Conservation (phyloP, 257 asterid genomes). For the Nicotiana undulata region DNA sequence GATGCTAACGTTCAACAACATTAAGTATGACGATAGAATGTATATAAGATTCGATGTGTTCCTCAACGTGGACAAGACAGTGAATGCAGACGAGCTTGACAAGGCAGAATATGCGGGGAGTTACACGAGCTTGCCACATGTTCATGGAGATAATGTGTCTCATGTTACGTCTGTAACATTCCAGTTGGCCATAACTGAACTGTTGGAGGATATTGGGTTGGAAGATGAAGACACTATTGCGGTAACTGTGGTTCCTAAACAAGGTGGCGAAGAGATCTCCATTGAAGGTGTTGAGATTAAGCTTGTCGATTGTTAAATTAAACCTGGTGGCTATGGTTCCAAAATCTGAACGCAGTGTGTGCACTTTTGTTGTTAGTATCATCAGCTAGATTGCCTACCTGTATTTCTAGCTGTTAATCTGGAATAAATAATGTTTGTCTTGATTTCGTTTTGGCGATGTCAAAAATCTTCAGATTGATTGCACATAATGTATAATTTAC, state of each 20-base stretch:
- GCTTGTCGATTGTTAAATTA: neutral
- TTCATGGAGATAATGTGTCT: neutral
- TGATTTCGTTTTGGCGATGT: too few relatives aligned
- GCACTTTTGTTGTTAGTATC: too few relatives aligned
- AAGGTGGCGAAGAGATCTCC: neutral
- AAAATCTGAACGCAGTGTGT: neutral
- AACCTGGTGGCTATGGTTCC: neutral
- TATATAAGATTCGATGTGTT: conserved; percentile 43
- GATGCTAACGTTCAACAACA: conserved; percentile 19
- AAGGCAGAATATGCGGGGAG: conserved; percentile 42
- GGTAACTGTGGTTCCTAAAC: neutral
- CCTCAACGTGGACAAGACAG: conserved; percentile 45
- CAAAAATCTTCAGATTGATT: too few relatives aligned
- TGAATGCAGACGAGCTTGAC: conserved; percentile 19
- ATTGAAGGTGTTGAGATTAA: neutral
- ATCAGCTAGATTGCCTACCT: neutral
- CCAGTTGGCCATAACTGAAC: neutral
- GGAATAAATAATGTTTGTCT: too few relatives aligned
- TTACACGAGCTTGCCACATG: conserved; percentile 44
- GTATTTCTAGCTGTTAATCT: neutral
- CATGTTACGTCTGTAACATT: neutral
- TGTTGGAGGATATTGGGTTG: neutral
- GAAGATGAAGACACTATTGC: neutral
- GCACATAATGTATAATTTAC: too few relatives aligned
- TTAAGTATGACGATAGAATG: conserved; percentile 13